These are phyloP conservation scores for Atractiella rhizophila DNA, from an alignment of 768 basidiomycete genomes.

Conservation along the genomic window DNA sequence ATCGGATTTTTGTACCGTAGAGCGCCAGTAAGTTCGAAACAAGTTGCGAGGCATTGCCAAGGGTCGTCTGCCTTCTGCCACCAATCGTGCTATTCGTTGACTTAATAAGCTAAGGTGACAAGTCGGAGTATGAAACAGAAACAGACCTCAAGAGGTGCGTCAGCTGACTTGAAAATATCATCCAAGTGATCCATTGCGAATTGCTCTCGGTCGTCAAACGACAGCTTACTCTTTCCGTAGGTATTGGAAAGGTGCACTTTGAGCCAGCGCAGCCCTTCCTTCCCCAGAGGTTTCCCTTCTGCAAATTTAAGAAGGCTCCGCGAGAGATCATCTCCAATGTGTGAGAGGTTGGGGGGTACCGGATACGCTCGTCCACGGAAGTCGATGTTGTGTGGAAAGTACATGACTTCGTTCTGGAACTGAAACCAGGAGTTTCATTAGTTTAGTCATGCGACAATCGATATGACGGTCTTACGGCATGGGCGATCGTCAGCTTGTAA, in stretches of 20 bases:
- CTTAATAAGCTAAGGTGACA: neutral
- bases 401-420: constrained; percentile 72
- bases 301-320: constrained; percentile 67
- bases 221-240: constrained; percentile 81
- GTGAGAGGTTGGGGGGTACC: constrained; percentile 78
- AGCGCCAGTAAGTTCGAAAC: constrained; percentile 63
- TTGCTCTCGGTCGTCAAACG: constrained; percentile 66
- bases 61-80: constrained; percentile 83
- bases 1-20: constrained; percentile 41
- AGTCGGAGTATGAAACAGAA: too few species aligned
- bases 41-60: constrained; percentile 88
- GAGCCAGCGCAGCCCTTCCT: constrained; percentile 68
- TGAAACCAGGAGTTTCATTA: constrained; percentile 18
- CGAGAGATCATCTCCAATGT: constrained; percentile 80
- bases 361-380: constrained; percentile 96
- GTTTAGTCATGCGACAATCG: neutral
- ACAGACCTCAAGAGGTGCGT: constrained; percentile 46
- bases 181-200: constrained; percentile 49
- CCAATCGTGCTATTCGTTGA: constrained; percentile 42
- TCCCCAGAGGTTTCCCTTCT: constrained; percentile 51
- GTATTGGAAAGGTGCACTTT: constrained; percentile 86
- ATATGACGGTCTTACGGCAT: constrained; percentile 35
- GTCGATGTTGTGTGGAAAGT: constrained; percentile 85
- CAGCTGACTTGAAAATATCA: constrained; percentile 57
- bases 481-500: constrained; percentile 88